Conservation (phyloP, 805 yeast genomes). For the Crinitomyces ghanaensis region DNA sequence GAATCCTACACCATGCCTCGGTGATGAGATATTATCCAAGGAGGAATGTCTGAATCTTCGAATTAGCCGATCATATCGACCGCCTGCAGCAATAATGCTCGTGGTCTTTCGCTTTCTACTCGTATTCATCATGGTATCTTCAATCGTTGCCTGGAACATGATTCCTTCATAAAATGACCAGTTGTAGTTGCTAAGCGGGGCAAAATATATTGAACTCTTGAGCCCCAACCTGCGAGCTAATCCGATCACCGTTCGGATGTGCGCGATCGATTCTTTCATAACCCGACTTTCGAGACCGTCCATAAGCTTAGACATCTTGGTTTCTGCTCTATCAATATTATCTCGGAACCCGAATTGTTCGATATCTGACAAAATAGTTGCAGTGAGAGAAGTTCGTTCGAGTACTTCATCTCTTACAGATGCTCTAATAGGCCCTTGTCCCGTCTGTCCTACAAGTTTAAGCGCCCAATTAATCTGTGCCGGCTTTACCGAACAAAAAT, state of each 20-base stretch:
- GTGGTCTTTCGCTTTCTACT: constrained; percentile 15
- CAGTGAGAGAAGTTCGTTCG: constrained; percentile 60
- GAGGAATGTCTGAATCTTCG: constrained; percentile 52
- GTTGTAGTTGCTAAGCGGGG: constrained; percentile 80
- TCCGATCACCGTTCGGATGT: constrained; percentile 48
- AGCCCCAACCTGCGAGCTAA: constrained; percentile 51
- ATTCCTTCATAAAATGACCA: constrained; percentile 69
- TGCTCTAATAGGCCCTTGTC: constrained; percentile 51
- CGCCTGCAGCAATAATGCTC: constrained; percentile 73
- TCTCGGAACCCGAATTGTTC: constrained; percentile 67
- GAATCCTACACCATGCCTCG: constrained; percentile 78
- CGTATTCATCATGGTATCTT: too few species aligned
- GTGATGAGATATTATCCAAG: constrained; percentile 24
- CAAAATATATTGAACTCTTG: constrained; percentile 43
- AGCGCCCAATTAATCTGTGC: constrained; percentile 63
- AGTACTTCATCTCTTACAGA: constrained; percentile 47
- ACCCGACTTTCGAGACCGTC: constrained; percentile 55
- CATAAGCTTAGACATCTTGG: constrained; percentile 57
- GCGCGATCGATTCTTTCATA: constrained; percentile 51
- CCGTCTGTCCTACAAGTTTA: constrained; percentile 63
- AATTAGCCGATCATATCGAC: constrained; percentile 74
- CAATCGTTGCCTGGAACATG: constrained; percentile 79
- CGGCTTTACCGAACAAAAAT: constrained; percentile 69
- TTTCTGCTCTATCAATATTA: constrained; percentile 51
- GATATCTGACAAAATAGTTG: constrained; percentile 72